phyloP scores from a whole-genome alignment of 1,284 basidiomycete species.

The Cutaneotrichosporon mucoides region DNA sequence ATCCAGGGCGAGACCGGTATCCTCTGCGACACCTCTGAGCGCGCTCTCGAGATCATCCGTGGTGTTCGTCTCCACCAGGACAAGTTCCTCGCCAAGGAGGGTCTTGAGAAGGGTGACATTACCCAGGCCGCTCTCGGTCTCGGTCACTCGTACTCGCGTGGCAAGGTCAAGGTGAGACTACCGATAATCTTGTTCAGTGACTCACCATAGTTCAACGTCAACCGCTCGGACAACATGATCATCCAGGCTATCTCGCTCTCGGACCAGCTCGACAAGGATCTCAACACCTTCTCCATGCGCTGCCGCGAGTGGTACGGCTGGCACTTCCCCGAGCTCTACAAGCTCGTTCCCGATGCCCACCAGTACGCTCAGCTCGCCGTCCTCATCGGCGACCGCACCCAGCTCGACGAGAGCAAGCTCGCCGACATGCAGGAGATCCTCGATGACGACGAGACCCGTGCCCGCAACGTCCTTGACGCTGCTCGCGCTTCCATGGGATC shows the following conservation, averaged over 20 bases:
- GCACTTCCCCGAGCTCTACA: constrained; percentile 97
- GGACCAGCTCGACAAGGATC: constrained; percentile 99
- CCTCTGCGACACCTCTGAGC: constrained; percentile 82
- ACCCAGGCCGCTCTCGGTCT: constrained; percentile 92
- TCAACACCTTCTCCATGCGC: constrained; percentile 98
- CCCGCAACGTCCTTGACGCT: constrained; percentile 92
- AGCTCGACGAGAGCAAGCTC: constrained; percentile 61
- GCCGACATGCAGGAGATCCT: constrained; percentile 76
- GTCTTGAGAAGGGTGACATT: constrained; percentile 81
- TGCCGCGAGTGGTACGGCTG: constrained; percentile 99
- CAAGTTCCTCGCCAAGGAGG: constrained; percentile 65
- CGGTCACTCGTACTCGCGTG: constrained; percentile 95
- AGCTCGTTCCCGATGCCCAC: constrained; percentile 90
- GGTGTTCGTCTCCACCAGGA: constrained; percentile 89
- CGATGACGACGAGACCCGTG: constrained; percentile 79
- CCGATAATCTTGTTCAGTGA: constrained; percentile 31
- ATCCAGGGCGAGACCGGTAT: constrained; percentile 76
- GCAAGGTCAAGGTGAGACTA: constrained; percentile 78
- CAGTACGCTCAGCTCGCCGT: constrained; percentile 85
- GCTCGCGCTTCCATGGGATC: constrained; percentile 93
- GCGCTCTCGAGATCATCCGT: constrained; percentile 82
- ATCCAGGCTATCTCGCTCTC: constrained; percentile 98
- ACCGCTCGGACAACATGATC: constrained; percentile 99
- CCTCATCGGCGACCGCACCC: constrained; percentile 82
- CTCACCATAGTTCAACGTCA: constrained; percentile 81